Evolutionary conservation across 2,329 filamentous ascomycete species (phyloP).

Genomic region (Cladosporium sp.): DNA sequence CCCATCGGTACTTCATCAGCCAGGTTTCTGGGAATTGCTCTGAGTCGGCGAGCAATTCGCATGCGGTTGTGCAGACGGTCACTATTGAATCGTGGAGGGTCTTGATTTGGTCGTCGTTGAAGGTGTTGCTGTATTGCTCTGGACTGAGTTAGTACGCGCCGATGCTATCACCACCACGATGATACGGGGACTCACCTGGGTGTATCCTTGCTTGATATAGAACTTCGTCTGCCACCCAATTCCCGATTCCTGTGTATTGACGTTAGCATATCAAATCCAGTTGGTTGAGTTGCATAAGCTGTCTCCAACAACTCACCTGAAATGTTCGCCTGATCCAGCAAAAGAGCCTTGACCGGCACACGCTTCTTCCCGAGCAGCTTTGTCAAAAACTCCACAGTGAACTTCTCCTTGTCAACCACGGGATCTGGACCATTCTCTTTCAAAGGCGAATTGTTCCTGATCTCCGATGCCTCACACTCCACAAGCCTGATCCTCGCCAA

Average conservation of each 20-base stretch:
- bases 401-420: slow-evolving; percentile 73
- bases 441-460: slow-evolving; percentile 74
- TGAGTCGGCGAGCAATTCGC: slow-evolving; percentile 78
- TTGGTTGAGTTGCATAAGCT: not conserved
- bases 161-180: fast-evolving
- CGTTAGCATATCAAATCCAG: not conserved
- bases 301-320: slow-evolving; percentile 47
- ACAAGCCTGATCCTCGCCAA: slow-evolving; percentile 80
- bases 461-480: slow-evolving; percentile 73
- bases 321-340: slow-evolving; percentile 85
- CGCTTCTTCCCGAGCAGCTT: slow-evolving; percentile 71
- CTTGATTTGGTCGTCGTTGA: slow-evolving; percentile 70
- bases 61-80: slow-evolving; percentile 77
- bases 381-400: slow-evolving; percentile 76
- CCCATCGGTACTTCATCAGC: slow-evolving; percentile 64
- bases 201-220: slow-evolving; percentile 87
- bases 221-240: slow-evolving; percentile 96
- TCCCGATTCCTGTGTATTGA: slow-evolving; percentile 69
- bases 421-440: slow-evolving; percentile 94
- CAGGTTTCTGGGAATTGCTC: slow-evolving; percentile 83
- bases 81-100: slow-evolving; percentile 72
- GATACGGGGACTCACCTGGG: slow-evolving; percentile 47
- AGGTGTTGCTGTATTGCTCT: slow-evolving; percentile 86
- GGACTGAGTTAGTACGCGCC: not conserved
- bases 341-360: slow-evolving; percentile 84